Base-by-base conservation (phyloP, 164 flowering plant genomes). In the Tetrastigma voinierianum region DNA sequence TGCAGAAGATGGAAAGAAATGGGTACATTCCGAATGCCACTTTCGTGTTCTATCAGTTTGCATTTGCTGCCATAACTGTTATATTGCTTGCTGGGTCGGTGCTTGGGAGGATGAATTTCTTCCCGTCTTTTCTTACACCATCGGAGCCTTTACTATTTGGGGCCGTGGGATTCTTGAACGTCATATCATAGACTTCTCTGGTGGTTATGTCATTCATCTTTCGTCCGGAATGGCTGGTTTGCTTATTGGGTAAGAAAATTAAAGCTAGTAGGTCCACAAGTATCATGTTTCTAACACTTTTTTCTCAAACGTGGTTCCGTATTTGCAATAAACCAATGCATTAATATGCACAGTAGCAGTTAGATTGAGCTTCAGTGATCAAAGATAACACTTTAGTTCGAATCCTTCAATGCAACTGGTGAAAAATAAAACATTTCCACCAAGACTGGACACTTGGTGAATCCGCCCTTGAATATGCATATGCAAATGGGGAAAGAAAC, bases 221-320 rank as follows among this genome's bases (percentile, higher is more conserved):
- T 87, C 88, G 13, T 84, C 91, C 59, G 91, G 89, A 4, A 84
- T 85, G 3, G 89, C 91, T 58, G 91, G 89, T 48, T 87, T 87
- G 89, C 91, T 59, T 87, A 76, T 59, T 85, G 91, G 89, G 89
- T 85, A 77, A 68, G 21, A 52, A 32, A 32, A 32, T 3, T 32
- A 0, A 3, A n/a, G n/a, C n/a, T n/a, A n/a, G n/a, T n/a, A n/a
- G n/a, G n/a, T n/a, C n/a, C n/a, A n/a, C n/a, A n/a, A n/a, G n/a
- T n/a, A n/a, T n/a, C n/a, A n/a, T n/a, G n/a, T n/a, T n/a, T n/a
- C n/a, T n/a, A n/a, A n/a, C n/a, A n/a, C n/a, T n/a, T n/a, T n/a
- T n/a, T n/a, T n/a, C n/a, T n/a, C n/a, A n/a, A n/a, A n/a, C n/a
- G n/a, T n/a, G n/a, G n/a, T n/a, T n/a, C n/a, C n/a, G n/a, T n/a